Percentiles rank a stretch among this genome's conserved stretches.
phyloP scores from a whole-genome alignment of 2,329 filamentous ascomycete species.

The Harringtonia lauricola region DNA sequence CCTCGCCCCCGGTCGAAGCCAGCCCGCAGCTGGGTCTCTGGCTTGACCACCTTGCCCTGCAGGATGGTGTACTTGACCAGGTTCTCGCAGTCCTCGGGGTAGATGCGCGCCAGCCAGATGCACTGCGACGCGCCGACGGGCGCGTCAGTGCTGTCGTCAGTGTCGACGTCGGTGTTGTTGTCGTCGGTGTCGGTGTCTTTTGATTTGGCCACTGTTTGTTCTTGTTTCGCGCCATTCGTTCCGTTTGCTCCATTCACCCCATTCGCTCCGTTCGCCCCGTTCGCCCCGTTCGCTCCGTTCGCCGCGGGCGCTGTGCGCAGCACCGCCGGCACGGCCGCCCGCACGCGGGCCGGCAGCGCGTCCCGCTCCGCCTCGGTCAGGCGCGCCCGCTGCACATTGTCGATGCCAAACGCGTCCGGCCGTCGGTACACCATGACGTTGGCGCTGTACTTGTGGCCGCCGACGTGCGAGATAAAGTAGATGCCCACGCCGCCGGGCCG shows the following conservation, averaged over 20 bases:
- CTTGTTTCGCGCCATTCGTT: conserved; percentile 3
- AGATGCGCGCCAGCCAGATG: conserved; percentile 81
- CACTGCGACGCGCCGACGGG: conserved; percentile 64
- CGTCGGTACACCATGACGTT: conserved; percentile 87
- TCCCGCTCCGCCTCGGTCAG: conserved; percentile 24
- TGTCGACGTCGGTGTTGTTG: background rate
- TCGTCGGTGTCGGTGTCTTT: background rate
- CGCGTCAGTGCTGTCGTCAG: background rate
- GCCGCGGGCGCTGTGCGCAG: conserved; percentile 19
- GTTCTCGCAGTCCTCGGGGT: conserved; percentile 86
- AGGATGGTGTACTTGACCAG: conserved; percentile 80
- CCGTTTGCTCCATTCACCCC: conserved; percentile 12
- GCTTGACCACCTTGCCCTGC: conserved; percentile 90
- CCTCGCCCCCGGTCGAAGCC: conserved; percentile 80
- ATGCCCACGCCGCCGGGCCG: conserved; percentile 86
- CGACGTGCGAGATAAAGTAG: conserved; percentile 93
- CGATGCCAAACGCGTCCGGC: conserved; percentile 44
- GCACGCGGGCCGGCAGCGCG: conserved; percentile 13
- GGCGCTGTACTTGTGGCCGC: conserved; percentile 91
- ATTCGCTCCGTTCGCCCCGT: conserved; percentile 11
- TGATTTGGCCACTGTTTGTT: background rate
- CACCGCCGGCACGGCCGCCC: conserved; percentile 17
- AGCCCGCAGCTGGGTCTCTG: conserved; percentile 70
- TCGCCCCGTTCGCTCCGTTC: conserved; percentile 10
- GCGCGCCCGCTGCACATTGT: conserved; percentile 27